Evolutionary conservation across 208 protist species (phyloP).

Genomic region (Trypanosoma vivax): DNA sequence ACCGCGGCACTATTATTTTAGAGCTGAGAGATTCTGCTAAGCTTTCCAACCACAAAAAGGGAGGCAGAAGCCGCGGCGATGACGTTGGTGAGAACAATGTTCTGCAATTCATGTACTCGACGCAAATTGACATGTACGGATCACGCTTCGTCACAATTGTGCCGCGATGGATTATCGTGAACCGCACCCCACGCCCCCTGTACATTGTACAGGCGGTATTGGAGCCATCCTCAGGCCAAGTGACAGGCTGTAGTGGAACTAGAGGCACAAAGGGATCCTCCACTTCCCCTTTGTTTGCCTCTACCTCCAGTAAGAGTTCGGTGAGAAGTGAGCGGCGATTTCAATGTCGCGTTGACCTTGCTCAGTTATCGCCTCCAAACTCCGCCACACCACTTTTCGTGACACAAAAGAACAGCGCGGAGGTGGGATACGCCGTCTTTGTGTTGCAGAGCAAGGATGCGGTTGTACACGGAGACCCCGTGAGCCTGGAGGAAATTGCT

Average conservation of each 20-base stretch:
- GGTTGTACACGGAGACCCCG: constrained; percentile 56
- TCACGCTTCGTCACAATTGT: constrained; percentile 64
- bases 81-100: constrained; percentile 11
- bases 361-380: constrained; percentile 24
- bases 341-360: constrained; percentile 1
- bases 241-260: no score
- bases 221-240: constrained; percentile 10
- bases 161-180: constrained; percentile 82
- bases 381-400: constrained; percentile 49
- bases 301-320: no score
- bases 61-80: background rate
- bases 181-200: constrained; percentile 52
- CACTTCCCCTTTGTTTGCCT: no score
- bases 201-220: constrained; percentile 45
- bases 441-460: constrained; percentile 40
- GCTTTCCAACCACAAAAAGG: no score
- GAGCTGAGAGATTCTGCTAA: constrained; percentile 12
- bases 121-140: constrained; percentile 46
- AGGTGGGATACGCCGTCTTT: constrained; percentile 63
- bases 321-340: background rate
- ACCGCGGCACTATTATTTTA: constrained; percentile 66
- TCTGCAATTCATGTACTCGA: constrained; percentile 67
- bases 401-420: constrained; percentile 30
- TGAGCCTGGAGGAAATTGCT: constrained; percentile 72
- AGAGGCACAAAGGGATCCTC: no score